These are phyloP conservation scores for Aspergillus bridgeri DNA, from an alignment of 495 filamentous ascomycete species.

Conservation along the genomic window DNA sequence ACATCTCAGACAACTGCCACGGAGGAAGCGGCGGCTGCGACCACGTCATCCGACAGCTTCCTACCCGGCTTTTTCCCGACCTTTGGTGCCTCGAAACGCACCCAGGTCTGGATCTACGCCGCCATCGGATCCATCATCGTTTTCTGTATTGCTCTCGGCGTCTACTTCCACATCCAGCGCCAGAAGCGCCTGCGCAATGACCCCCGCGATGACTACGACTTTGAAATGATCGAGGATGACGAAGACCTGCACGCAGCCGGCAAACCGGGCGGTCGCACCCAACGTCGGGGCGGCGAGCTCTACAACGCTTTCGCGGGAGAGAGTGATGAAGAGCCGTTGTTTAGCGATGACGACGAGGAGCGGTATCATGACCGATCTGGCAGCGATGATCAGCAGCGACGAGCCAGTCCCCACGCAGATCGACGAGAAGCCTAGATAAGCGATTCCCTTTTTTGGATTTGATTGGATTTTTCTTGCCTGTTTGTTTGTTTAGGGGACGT, in stretches of 20 bases:
- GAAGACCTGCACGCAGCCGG: constrained; percentile 62
- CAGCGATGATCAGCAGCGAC: constrained; percentile 23
- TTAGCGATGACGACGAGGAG: constrained; percentile 56
- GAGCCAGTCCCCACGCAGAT: constrained; percentile 16
- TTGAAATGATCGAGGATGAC: constrained; percentile 84
- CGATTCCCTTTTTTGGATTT: constrained; percentile 11
- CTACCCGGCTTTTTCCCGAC: constrained; percentile 89
- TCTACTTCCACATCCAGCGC: constrained; percentile 76
- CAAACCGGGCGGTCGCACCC: constrained; percentile 32
- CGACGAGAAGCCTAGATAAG: constrained; percentile 21
- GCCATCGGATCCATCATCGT: constrained; percentile 75
- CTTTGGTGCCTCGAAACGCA: constrained; percentile 87
- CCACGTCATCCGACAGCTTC: constrained; percentile 53
- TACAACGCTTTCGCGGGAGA: constrained; percentile 92
- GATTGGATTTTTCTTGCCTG: constrained; percentile 7
- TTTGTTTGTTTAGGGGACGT: background rate
- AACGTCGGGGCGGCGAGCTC: constrained; percentile 71
- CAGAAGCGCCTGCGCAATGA: constrained; percentile 71
- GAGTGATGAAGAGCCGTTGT: constrained; percentile 63
- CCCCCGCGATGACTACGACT: constrained; percentile 84
- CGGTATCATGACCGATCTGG: constrained; percentile 35
- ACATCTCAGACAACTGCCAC: constrained; percentile 33
- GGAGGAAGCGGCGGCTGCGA: constrained; percentile 40
- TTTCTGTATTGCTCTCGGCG: constrained; percentile 75
- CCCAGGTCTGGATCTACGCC: constrained; percentile 94